Evolutionary conservation across 2,329 filamentous ascomycete species (phyloP).

Genomic region (Knufia fluminis): DNA sequence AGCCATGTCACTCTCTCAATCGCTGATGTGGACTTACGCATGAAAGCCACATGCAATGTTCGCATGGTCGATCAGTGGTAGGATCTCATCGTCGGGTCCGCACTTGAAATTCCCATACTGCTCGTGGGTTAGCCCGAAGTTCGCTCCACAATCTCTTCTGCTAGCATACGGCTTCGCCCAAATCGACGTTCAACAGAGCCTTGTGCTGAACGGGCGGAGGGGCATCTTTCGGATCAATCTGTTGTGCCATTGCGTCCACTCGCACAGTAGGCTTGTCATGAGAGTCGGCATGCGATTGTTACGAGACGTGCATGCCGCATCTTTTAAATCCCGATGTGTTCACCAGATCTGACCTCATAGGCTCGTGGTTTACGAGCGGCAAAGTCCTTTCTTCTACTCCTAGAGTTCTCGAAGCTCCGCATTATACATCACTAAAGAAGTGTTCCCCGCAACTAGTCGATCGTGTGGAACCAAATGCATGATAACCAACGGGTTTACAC

Average conservation of each 20-base stretch:
- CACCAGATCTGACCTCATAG: not conserved
- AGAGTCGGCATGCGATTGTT: no score
- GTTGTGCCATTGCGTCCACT: conserved; percentile 13
- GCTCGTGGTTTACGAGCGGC: no score
- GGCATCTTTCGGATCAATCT: not conserved
- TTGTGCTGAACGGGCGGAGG: conserved; percentile 40
- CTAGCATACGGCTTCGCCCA: conserved; percentile 34
- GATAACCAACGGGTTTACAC: no score
- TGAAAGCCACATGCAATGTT: conserved; percentile 56
- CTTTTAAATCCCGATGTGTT: no score
- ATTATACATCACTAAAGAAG: no score
- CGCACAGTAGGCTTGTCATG: not conserved
- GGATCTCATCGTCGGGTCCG: conserved; percentile 52
- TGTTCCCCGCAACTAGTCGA: no score
- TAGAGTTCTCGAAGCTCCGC: no score
- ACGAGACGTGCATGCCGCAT: no score
- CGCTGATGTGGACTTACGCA: conserved; percentile 24
- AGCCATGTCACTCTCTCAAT: conserved; percentile 13
- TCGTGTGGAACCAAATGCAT: no score
- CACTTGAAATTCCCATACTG: conserved; percentile 38
- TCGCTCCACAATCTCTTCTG: not conserved
- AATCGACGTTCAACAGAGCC: conserved; percentile 41
- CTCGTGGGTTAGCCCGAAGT: conserved; percentile 6
- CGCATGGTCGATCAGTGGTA: conserved; percentile 52
- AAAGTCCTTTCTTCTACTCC: no score